Evolutionary conservation across 495 filamentous ascomycete genomes (phyloP), one percentile per base, ranked within the genome.

Genomic region (Tetracladium setigerum): DNA sequence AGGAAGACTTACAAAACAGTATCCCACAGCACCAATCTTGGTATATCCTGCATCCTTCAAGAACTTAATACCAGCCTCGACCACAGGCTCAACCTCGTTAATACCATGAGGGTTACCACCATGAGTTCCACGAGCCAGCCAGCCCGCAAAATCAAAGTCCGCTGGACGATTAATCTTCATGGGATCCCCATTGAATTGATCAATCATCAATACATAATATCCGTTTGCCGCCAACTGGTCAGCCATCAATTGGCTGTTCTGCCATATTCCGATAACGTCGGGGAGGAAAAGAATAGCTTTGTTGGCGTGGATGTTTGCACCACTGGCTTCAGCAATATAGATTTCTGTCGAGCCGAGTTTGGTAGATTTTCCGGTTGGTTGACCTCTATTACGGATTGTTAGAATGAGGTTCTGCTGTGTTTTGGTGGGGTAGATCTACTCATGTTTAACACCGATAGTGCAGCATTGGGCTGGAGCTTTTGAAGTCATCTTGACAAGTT

Each of bases 201-300:
- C 89, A 47, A 86, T 76, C 54, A 95, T 69, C 17, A 90, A 63
- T 37, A 79, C 80, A 16, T 85, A 72, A 64, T 89, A 95, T 36
- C 88, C 89, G 59, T 86, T 84, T 56, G 78, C 81, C 47, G 89
- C 89, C 51, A 76, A 87, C 61, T 87, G 83, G 68, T 94, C 88
- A 48, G 87, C 87, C 47, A 90, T 68, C 39, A 95, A 77, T 69
- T 90, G 71, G 59, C 77, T 70, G 68, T 94, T 94, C 62, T 77
- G 67, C 55, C 79, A 88, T 63, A 87, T 77, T 49, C 83, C 76
- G 56, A 86, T 74, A 56, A 86, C 74, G 53, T 89, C 84, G 31
- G 79, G 74, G 35, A 87, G 55, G 62, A 68, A 67, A 44, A 79
- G 64, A 38, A 81, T 76, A 38, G 67, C 77, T 37, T 68, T 65